Percentiles rank a stretch among this genome's conserved stretches.
phyloP scores from a whole-genome alignment of 2,329 filamentous ascomycete genomes.

The Fonsecaea erecta region DNA sequence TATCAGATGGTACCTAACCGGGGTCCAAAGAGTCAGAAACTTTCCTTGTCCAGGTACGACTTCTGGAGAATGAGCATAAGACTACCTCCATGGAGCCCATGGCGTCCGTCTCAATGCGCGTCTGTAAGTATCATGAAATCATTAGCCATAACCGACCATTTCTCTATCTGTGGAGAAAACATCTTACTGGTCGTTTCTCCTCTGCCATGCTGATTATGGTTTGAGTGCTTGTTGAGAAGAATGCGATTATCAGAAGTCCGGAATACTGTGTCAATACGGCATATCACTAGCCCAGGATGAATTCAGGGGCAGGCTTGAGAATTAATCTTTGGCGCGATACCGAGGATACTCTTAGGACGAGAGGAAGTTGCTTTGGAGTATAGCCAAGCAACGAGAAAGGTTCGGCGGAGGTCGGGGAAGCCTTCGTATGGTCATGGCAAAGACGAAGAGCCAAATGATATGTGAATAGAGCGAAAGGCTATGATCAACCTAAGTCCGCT shows the following conservation, averaged over 20 bases:
- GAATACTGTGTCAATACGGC: not conserved
- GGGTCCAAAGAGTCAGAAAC: not conserved
- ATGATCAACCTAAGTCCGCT: not conserved
- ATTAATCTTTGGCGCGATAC: not conserved
- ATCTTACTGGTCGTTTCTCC: not conserved
- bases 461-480: not conserved
- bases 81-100: slow-evolving; percentile 85
- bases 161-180: not conserved
- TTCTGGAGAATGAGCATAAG: slow-evolving; percentile 49
- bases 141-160: not conserved
- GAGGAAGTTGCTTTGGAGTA: not conserved
- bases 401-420: not conserved
- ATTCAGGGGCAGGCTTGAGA: not conserved
- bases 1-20: slow-evolving; percentile 58
- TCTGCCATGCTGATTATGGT: not conserved
- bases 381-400: not conserved
- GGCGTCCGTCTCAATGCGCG: slow-evolving; percentile 90
- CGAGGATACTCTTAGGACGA: not conserved
- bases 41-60: not conserved
- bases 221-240: not conserved
- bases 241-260: not conserved
- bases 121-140: slow-evolving; percentile 39
- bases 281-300: not conserved
- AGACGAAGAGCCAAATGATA: not conserved
- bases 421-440: not conserved